Conservation (phyloP, 306 rosid species). For the Abrus pulchellus region DNA sequence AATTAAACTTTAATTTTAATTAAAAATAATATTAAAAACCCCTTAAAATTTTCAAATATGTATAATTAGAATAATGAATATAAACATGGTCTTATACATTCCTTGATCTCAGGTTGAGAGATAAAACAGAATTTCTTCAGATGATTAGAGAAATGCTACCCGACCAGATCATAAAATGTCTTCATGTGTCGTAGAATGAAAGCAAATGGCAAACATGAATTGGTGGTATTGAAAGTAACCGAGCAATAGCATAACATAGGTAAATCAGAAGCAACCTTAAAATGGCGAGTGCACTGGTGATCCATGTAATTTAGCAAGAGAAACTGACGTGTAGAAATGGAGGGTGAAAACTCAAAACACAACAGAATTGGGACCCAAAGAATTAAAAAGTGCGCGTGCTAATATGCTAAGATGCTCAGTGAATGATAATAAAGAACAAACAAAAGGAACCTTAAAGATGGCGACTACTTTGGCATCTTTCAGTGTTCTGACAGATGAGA, state of each 20-base stretch:
- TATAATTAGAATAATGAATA: too few relatives aligned
- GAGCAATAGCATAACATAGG: background rate
- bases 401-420: slow-evolving; percentile 46
- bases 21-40: too few relatives aligned
- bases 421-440: slow-evolving; percentile 49
- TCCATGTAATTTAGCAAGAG: background rate
- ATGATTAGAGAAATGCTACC: background rate
- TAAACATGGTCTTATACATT: background rate
- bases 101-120: background rate
- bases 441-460: slow-evolving; percentile 54
- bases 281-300: background rate
- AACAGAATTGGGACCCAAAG: slow-evolving; percentile 47
- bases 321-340: slow-evolving; percentile 14
- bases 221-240: background rate
- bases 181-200: background rate
- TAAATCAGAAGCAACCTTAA: background rate
- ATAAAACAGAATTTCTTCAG: background rate
- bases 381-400: slow-evolving; percentile 40
- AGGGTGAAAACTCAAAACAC: slow-evolving; percentile 24
- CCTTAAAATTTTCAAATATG: too few relatives aligned
- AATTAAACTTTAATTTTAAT: too few relatives aligned
- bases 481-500: slow-evolving; percentile 34
- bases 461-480: slow-evolving; percentile 52
- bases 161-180: background rate
- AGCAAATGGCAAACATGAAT: slow-evolving; percentile 12